Base-by-base conservation (phyloP, 139 green algal genomes). In the Tetradesmus lagerheimii region DNA sequence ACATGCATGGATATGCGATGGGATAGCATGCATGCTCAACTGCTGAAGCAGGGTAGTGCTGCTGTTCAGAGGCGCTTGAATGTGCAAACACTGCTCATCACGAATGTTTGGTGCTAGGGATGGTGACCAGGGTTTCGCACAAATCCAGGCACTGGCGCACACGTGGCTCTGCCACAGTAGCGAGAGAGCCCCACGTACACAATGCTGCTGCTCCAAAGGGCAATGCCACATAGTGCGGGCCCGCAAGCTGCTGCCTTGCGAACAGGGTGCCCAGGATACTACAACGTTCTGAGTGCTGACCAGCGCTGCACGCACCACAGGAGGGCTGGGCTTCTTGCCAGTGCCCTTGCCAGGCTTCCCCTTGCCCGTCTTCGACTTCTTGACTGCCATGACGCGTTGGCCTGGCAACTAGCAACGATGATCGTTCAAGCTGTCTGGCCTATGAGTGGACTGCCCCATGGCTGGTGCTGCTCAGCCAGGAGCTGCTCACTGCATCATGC, bases 291-390 rank as follows among this genome's bases (percentile, higher is more conserved):
- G 20, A 71, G 57, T 71, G 57, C 57, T 71, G 57, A 71, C 57
- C 57, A 71, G 57, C 57, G 57, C 57, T 31, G 57, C 57, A 57
- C 86, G 39, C 29, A 90, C 87, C 71, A 57, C 71, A 5, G 71
- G 74, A 16, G 71, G 85, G 34, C 66, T 83, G 47, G 90, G 81
- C 90, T 91, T 93, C 76, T 90, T 91, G 35, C 57, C 45, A 50
- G 88, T 31, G 67, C 67, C 83, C 53, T 91, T 92, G 47, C 80
- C 77, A 31, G 83, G 83, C 37, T 91, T 91, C 39, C 47, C 80
- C 67, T 91, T 93, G 35, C 85, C 77, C 85, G 64, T 62, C 67
- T 92, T 92, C 9, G 76, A 50, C 66, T 89, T 92, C 57, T 92
- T 92, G 39, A 89, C 85, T 8, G 85, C 88, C 91, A 92, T 92